Base-by-base conservation (phyloP, 345 rosid species). In the Luvunga scandens region DNA sequence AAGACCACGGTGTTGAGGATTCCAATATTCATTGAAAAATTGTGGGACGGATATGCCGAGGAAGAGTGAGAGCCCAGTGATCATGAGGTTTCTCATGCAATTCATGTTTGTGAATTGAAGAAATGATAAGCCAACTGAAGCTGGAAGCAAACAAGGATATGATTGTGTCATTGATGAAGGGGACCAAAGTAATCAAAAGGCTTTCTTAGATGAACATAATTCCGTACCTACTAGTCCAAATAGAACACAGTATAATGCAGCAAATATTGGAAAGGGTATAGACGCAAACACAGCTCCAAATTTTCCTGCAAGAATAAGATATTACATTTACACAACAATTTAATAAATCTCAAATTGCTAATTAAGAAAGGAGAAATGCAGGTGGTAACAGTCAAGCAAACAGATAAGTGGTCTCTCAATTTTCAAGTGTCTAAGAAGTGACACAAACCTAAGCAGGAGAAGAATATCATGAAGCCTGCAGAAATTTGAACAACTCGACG, bases 91-190 rank as follows among this genome's bases (percentile, higher is more conserved):
- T 84, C 99, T 87, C 98, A 94, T 92, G 4, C 88, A 86, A 80
- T 96, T 96, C 98, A 94, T 92, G 91, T 96, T 96, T 76, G 98
- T 94, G 91, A 96, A 96, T 86, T 94, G 99, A 75, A 96, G 93
- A 81, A 94, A 94, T 38, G 99, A 96, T 73, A 94, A 66, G 69
- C 98, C 99, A 66, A 93, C 95, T 9, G 99, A 91, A 82, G 93
- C 98, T 94, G 88, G 66, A 78, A 80, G 56, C 30, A 80, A 33
- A 14, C 28, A 36, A n/a, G 57, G 60, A 27, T 13, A 64, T 33
- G 21, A 66, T 4, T 30, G 12, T 31, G 33, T 78, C 28, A 61
- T 48, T 50, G 57, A 69, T 56, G 25, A 33, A 18, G 4, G n/a
- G n/a, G 2, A n/a, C 31, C 31, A 30, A 45, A 63, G 10, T 0